Evolutionary conservation across 257 asterid species (phyloP), one percentile per base, ranked within the genome.

Genomic region (Catharanthus roseus): DNA sequence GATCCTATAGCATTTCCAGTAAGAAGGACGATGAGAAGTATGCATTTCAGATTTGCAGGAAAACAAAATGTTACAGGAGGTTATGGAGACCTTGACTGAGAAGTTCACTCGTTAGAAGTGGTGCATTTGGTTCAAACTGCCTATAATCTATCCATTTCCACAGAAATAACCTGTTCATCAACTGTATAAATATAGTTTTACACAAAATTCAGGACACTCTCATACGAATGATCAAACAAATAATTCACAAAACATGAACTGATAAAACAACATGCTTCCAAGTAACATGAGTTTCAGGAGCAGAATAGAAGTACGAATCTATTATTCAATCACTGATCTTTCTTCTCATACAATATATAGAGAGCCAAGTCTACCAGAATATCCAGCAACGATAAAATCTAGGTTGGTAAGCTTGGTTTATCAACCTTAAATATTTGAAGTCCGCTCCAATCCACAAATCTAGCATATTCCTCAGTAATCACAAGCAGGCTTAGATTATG

Each of bases 341-440:
- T 50, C 31, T 60, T 45, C 66, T 23, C 55, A 55, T 54, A 7
- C 16, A 13, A 39, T 60, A 45, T 21, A 29, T 44, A 44, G 34
- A 58, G 58, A 41, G 8, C n/a, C 50, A 71, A 15, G 12, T 71
- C 74, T 28, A 70, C 67, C 57, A 26, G 45, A 71, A 44, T 68
- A 61, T 34, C 44, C 18, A 50, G n/a, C 16, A 24, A 45, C 29
- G 47, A 31, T 47, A n/a, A 60, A 47, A 7, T 10, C 47, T 58
- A 49, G 47, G 51, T 45, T 45, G 51, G 24, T 66, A 56, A n/a
- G n/a, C n/a, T n/a, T n/a, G n/a, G n/a, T n/a, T n/a, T n/a, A n/a
- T n/a, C n/a, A n/a, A n/a, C n/a, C n/a, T 58, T 47, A 61, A 19
- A 62, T 60, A 44, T 51, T 34, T 36, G 19, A 26, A 65, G 13